Conservation (phyloP, 257 asterid species). For the Solanum rostratum region DNA sequence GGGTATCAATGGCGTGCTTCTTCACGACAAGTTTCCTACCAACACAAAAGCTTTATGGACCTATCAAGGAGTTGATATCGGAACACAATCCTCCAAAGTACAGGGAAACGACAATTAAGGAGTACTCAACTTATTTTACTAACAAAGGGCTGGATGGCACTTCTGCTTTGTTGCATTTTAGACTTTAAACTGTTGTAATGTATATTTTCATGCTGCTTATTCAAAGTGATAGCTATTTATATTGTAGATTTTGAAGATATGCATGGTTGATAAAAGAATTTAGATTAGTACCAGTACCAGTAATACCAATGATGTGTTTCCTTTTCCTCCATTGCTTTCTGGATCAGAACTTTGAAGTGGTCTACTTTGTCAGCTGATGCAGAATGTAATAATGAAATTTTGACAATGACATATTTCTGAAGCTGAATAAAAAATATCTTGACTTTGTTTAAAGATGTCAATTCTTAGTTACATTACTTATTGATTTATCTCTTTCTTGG, state of each 20-base stretch:
- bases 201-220: no score
- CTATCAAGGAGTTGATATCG: constrained; percentile 3
- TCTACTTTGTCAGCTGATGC: neutral
- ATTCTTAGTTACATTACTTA: neutral
- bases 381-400: neutral
- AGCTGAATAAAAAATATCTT: neutral
- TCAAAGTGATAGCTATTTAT: no score
- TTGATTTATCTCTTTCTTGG: neutral
- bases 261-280: neutral
- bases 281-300: neutral
- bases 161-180: constrained; percentile 12
- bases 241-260: neutral
- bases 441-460: neutral
- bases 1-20: constrained; percentile 14
- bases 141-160: constrained; percentile 9
- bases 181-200: no score
- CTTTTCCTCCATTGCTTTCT: neutral
- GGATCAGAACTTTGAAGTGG: neutral
- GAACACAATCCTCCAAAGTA: constrained; percentile 17
- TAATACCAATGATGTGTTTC: neutral
- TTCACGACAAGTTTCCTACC: constrained; percentile 3
- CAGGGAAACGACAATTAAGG: constrained; percentile 8
- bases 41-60: constrained; percentile 8
- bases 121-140: neutral
- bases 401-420: neutral